A percentile compares a stretch with the other conserved stretches of the same genome.
phyloP scores from a whole-genome alignment of 768 basidiomycete genomes.

The Daedaleopsis sinensis region DNA sequence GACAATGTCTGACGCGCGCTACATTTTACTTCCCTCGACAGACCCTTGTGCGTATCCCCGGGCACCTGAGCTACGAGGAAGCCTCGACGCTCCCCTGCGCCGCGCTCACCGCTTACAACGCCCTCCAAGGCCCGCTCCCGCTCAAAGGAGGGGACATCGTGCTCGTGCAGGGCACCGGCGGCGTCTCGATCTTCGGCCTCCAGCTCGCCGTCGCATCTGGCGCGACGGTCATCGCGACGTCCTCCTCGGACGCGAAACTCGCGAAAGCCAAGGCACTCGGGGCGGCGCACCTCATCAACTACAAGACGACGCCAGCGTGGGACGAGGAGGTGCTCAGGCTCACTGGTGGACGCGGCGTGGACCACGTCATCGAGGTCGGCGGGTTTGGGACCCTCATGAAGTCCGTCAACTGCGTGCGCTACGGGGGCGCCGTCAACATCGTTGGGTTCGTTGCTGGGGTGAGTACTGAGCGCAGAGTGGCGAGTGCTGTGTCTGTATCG shows the following conservation, averaged over 20 bases:
- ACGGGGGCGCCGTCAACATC: slow-evolving; percentile 48
- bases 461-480: slow-evolving; percentile 31
- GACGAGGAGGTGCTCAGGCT: slow-evolving; percentile 52
- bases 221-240: slow-evolving; percentile 66
- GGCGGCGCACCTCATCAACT: slow-evolving; percentile 61
- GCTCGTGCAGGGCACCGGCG: slow-evolving; percentile 58
- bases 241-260: slow-evolving; percentile 67
- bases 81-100: slow-evolving; percentile 68
- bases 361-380: slow-evolving; percentile 54
- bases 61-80: slow-evolving; percentile 63
- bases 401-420: slow-evolving; percentile 41
- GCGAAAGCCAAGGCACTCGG: slow-evolving; percentile 54
- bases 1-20: too few species aligned
- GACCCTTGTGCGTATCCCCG: slow-evolving; percentile 52
- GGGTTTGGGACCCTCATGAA: slow-evolving; percentile 53
- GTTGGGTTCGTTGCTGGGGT: slow-evolving; percentile 53
- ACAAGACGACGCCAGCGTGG: slow-evolving; percentile 60
- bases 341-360: slow-evolving; percentile 34
- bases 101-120: slow-evolving; percentile 67
- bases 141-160: slow-evolving; percentile 63
- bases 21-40: background rate
- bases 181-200: slow-evolving; percentile 58
- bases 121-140: slow-evolving; percentile 49
- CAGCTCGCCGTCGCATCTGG: slow-evolving; percentile 67
- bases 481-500: too few species aligned